Percentiles rank a stretch among this genome's conserved stretches.
These are phyloP conservation scores for Penicillium coffeae DNA, from an alignment of 495 filamentous ascomycete genomes.

Conservation along the genomic window DNA sequence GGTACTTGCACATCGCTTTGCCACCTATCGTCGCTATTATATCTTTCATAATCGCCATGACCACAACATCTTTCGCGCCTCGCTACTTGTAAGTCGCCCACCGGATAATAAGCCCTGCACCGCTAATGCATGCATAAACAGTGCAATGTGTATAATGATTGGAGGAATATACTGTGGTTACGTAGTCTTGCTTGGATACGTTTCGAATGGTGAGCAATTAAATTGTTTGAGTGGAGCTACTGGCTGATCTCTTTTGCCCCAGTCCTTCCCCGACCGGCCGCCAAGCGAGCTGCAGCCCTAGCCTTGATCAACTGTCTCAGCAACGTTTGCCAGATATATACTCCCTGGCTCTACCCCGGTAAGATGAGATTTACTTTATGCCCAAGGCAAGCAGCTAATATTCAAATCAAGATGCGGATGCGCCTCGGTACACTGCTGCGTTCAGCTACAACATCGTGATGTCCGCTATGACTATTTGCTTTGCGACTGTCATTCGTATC, in stretches of 20 bases:
- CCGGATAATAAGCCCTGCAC: too few relatives aligned
- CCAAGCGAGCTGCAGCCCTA: conserved; percentile 18
- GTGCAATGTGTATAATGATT: conserved; percentile 19
- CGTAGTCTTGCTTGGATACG: conserved; percentile 67
- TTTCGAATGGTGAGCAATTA: conserved; percentile 29
- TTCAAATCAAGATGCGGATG: conserved; percentile 10
- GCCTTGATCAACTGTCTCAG: conserved; percentile 21
- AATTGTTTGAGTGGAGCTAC: too few relatives aligned
- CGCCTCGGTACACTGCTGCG: conserved; percentile 19
- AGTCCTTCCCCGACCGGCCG: conserved; percentile 19
- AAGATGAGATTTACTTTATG: not conserved
- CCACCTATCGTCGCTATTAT: conserved; percentile 62
- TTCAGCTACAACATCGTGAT: conserved; percentile 22
- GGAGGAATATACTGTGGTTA: conserved; percentile 41
- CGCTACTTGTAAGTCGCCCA: conserved; percentile 19
- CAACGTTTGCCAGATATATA: conserved; percentile 23
- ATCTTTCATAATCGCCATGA: conserved; percentile 66
- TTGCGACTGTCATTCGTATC: conserved; percentile 17
- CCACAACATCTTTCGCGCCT: conserved; percentile 38
- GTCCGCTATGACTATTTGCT: conserved; percentile 16
- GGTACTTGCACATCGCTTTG: conserved; percentile 65
- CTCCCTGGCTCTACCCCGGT: conserved; percentile 12
- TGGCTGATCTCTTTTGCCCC: not conserved
- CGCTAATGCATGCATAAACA: too few relatives aligned
- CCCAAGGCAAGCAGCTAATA: not conserved